Evolutionary conservation across 768 basidiomycete genomes (phyloP), one percentile per base, ranked within the genome.

Genomic region (Psilocybe cyanescens): DNA sequence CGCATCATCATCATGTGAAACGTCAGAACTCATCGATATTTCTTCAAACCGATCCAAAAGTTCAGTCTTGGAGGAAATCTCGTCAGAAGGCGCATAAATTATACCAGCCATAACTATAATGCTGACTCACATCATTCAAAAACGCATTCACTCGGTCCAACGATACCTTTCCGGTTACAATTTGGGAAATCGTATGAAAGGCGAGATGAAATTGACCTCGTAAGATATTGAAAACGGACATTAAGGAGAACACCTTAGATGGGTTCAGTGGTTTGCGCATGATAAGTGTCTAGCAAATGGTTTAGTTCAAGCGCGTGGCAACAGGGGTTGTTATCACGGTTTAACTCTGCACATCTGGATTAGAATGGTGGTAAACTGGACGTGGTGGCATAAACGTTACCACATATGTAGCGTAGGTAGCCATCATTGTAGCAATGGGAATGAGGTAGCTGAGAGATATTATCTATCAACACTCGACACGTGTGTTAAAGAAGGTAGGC

Each of bases 141-240:
- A 81, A 81, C 45, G 75, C 74, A 30, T 76, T 68, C 4, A 80
- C 69, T 66, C 90, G 84, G 61, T 85, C 82, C 2, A 91, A 68
- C 1, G 88, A 88, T 7, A 92, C 88, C 70, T 85, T 85, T 47
- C 81, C 86, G 65, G 76, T 71, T 28, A 77, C 66, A 8, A 66
- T 9, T 39, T 70, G 65, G 8, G 71, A 74, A 41, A 76, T 56
- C 16, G 66, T 65, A 45, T 68, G 71, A 35, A 78, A 74, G 0
- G 70, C 67, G 67, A 75, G 80, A 73, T 75, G 75, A 44, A 87
- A 71, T 59, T 85, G 83, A 8, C 79, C 78, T 33, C 84, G 79
- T 41, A 91, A 71, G 64, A 87, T 78, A 62, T 88, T 84, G 68
- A 91, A 91, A n/a, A 90, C 87, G 57, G 81, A 71, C 76, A 86